Conservation (phyloP, 192 early-diverging fungal species). For the Umbelopsis sp. region DNA sequence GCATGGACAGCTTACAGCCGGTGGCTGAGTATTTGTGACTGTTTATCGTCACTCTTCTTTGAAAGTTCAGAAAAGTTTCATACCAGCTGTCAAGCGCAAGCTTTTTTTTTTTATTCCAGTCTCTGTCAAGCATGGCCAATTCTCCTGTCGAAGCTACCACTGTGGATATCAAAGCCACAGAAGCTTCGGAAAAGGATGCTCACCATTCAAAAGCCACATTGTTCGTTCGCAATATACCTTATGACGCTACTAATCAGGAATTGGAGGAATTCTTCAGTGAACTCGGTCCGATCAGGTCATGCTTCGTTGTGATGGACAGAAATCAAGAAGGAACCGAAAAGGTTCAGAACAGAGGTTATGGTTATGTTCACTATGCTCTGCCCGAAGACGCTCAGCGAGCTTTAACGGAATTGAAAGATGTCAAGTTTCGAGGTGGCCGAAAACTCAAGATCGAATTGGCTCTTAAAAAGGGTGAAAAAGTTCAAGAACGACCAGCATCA, state of each 20-base stretch:
- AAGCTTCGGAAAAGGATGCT: not conserved
- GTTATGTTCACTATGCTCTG: constrained; percentile 88
- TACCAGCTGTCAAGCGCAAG: not conserved
- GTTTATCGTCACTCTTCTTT: not conserved
- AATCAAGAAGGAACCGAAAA: constrained; percentile 39
- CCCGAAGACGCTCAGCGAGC: constrained; percentile 81
- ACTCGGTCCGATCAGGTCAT: constrained; percentile 84
- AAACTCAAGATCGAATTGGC: constrained; percentile 82
- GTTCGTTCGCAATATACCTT: constrained; percentile 89
- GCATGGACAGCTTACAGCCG: not conserved
- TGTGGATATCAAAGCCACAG: not conserved
- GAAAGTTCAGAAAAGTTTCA: not conserved
- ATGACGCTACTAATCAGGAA: constrained; percentile 75
- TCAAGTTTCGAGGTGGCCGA: constrained; percentile 71
- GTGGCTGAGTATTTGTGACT: constrained; percentile 9
- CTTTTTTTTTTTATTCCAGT: not conserved
- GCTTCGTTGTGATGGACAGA: constrained; percentile 82
- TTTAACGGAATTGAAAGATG: constrained; percentile 70
- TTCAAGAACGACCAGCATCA: constrained; percentile 14
- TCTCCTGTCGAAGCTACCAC: not conserved
- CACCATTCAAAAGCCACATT: constrained; percentile 63
- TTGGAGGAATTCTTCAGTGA: constrained; percentile 89
- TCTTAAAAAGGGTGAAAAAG: constrained; percentile 48
- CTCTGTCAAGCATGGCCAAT: not conserved
- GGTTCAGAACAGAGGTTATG: constrained; percentile 81